phyloP scores from a whole-genome alignment of 1,284 basidiomycete species.

The Neolentinus lepideus region DNA sequence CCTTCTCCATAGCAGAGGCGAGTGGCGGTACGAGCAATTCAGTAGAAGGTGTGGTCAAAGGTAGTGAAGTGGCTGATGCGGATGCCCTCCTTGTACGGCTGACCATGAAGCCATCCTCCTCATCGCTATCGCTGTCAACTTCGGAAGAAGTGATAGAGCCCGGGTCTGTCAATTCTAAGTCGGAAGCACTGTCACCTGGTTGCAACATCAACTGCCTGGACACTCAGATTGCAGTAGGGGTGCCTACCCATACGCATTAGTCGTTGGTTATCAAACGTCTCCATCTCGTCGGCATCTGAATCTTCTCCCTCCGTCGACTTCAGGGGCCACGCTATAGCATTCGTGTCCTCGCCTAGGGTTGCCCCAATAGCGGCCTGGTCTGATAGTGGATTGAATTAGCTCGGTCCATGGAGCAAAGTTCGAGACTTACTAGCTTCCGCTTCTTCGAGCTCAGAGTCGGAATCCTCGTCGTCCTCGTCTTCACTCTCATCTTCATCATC shows the following conservation, averaged over 20 bases:
- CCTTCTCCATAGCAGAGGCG: slow-evolving; percentile 44
- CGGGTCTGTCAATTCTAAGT: slow-evolving; percentile 51
- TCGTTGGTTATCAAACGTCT: slow-evolving; percentile 55
- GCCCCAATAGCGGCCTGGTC: slow-evolving; percentile 38
- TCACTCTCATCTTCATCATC: slow-evolving; percentile 21
- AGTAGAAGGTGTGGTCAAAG: slow-evolving; percentile 25
- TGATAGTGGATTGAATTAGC: slow-evolving; percentile 7
- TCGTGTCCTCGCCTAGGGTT: slow-evolving; percentile 51
- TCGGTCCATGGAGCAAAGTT: neutral
- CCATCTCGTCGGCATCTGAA: slow-evolving; percentile 51
- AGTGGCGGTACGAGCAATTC: slow-evolving; percentile 19
- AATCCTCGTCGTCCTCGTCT: slow-evolving; percentile 19
- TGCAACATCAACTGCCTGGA: neutral
- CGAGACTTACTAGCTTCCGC: neutral
- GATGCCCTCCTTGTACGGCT: slow-evolving; percentile 21
- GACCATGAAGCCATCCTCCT: slow-evolving; percentile 23
- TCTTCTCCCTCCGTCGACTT: slow-evolving; percentile 43
- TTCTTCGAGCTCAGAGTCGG: neutral
- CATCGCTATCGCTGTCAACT: slow-evolving; percentile 25
- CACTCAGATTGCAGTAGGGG: neutral
- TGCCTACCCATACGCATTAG: slow-evolving; percentile 63
- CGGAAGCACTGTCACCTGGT: slow-evolving; percentile 53
- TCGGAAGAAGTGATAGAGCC: slow-evolving; percentile 41
- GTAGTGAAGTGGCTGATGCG: slow-evolving; percentile 35
- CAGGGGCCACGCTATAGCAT: slow-evolving; percentile 66